These are phyloP conservation scores for Sarocladiaceae sp. DNA, from an alignment of 2,329 filamentous ascomycete species.

Conservation along the genomic window DNA sequence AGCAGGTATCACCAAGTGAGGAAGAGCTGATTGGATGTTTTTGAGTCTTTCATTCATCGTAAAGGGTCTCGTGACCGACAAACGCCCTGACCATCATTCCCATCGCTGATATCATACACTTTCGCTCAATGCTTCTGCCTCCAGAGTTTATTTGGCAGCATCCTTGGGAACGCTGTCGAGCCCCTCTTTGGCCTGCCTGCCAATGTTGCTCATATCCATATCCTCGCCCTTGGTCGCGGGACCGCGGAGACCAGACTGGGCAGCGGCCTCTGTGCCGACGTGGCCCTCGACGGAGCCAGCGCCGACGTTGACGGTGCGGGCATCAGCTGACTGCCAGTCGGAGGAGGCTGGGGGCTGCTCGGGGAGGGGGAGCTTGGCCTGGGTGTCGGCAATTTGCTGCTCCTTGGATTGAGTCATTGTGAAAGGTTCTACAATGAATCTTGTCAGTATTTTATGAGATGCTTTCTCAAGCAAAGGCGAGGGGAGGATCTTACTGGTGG, in stretches of 20 bases:
- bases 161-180: slow-evolving; percentile 24
- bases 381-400: slow-evolving; percentile 59
- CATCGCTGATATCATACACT: neutral
- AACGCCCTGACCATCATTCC: neutral
- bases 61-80: neutral
- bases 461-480: no score
- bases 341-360: slow-evolving; percentile 70
- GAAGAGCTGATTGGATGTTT: no score
- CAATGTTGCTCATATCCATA: slow-evolving; percentile 53
- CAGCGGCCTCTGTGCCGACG: slow-evolving; percentile 42
- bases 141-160: slow-evolving; percentile 11
- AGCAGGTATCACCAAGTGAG: no score
- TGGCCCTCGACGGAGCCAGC: slow-evolving; percentile 48
- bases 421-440: neutral
- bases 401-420: slow-evolving; percentile 47
- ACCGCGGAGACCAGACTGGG: slow-evolving; percentile 48
- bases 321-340: slow-evolving; percentile 71
- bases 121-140: neutral
- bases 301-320: slow-evolving; percentile 62
- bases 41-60: no score
- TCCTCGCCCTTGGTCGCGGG: slow-evolving; percentile 51
- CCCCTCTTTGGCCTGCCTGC: slow-evolving; percentile 56
- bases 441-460: no score
- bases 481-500: neutral
- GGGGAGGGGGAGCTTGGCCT: slow-evolving; percentile 71